Evolutionary conservation across 2,329 filamentous ascomycete genomes (phyloP), one percentile per base, ranked within the genome.

Genomic region (Aspergillus japonicus): DNA sequence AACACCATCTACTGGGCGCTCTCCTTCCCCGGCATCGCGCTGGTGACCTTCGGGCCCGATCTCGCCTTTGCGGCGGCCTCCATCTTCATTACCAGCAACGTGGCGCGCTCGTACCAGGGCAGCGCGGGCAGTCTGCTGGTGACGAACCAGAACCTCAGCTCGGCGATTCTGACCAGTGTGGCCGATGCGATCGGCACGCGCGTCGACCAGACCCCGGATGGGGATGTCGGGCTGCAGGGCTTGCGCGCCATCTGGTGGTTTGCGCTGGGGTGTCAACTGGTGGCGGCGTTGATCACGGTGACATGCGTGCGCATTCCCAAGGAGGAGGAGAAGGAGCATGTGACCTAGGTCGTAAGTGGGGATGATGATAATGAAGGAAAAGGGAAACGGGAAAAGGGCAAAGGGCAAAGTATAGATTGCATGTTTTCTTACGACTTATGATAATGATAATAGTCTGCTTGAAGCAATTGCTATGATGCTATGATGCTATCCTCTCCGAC

Each of bases 1-100:
- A 67, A 64, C 11, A 78, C 79, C 0, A 72, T 61, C 1, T 82
- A 81, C 69, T 82, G 79, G 77, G 76, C 75, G 0, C 72, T 81
- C 3, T 78, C 77, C 0, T 70, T 81, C 61, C 79, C 79, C 0
- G 79, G 78, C 0, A 73, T 81, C 1, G 74, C 73, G 1, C 67
- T 82, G 0, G 78, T 78, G 0, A 81, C 79, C 0, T 81, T 82
- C 50, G 80, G 80, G 0, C 80, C 80, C 0, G 80, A 82, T 50
- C 68, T 81, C 54, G 76, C 76, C 29, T 82, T 81, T 59, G 79
- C 79, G 0, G 79, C 80, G 0, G 79, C 79, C 0, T 77, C 76
- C n/a, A 81, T 81, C 49, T 81, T 81, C 67, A 80, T 81, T 59
- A 81, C 79, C 0, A 77, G 73, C 11, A 80, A 74, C 52, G 79